phyloP scores from a whole-genome alignment of 2,329 filamentous ascomycete genomes.

The Clonostachys byssicola region DNA sequence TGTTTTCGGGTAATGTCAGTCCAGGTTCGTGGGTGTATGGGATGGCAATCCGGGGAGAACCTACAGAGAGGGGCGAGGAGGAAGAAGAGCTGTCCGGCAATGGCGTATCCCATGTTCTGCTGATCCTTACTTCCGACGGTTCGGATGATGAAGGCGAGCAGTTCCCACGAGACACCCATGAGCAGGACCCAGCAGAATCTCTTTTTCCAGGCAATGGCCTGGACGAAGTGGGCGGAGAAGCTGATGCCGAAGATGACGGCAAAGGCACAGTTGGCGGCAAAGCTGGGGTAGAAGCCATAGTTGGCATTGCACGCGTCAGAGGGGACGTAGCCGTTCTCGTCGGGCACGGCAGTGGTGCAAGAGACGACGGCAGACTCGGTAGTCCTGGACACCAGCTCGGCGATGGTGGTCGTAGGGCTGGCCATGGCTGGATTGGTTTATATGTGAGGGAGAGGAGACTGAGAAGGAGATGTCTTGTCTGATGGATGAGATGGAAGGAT shows the following conservation, averaged over 20 bases:
- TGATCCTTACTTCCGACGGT: conserved; percentile 28
- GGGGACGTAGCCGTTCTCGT: conserved; percentile 21
- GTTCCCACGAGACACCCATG: conserved; percentile 32
- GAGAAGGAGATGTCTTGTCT: no score
- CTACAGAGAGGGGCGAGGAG: conserved; percentile 34
- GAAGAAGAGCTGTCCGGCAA: conserved; percentile 26
- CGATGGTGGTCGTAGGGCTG: no score
- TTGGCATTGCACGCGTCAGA: conserved; percentile 22
- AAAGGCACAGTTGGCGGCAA: conserved; percentile 23
- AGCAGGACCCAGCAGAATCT: conserved; percentile 31
- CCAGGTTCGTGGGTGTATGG: conserved; percentile 2
- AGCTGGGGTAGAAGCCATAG: conserved; percentile 23
- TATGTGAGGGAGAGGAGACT: no score
- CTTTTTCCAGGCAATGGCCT: conserved; percentile 23
- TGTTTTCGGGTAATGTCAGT: conserved; percentile 1
- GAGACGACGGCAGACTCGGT: no score
- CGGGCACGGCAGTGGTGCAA: conserved; percentile 24
- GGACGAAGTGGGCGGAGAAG: conserved; percentile 15
- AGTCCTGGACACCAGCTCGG: no score
- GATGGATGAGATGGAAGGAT: no score
- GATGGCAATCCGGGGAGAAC: not conserved
- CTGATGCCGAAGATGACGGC: conserved; percentile 20
- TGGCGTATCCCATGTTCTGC: conserved; percentile 22
- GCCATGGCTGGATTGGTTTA: no score
- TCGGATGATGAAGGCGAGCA: conserved; percentile 27